A percentile compares a stretch with the other conserved stretches of the same genome.
Conservation (phyloP, 257 asterid genomes). For the Primulina tabacum region DNA sequence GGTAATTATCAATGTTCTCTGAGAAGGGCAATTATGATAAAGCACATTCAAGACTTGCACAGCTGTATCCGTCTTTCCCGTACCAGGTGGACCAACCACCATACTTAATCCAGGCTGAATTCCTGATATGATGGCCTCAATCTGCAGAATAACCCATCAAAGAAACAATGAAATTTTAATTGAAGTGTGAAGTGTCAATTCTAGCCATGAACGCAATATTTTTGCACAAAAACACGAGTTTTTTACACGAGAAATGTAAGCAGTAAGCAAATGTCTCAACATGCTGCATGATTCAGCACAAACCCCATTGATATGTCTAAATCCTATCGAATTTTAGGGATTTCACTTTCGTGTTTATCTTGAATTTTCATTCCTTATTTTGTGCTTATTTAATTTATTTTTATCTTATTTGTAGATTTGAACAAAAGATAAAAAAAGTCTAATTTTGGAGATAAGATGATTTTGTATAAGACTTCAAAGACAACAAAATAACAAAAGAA, state of each 20-base stretch:
- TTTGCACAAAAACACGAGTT: slow-evolving; percentile 1
- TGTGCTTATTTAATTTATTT: too few relatives aligned
- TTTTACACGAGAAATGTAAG: slow-evolving; percentile 14
- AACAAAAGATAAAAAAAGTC: too few relatives aligned
- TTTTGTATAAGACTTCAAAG: too few relatives aligned
- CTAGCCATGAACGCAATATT: background rate
- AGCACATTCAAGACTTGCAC: slow-evolving; percentile 93
- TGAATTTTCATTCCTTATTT: too few relatives aligned
- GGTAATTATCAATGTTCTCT: slow-evolving; percentile 93
- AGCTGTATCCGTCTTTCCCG: slow-evolving; percentile 98
- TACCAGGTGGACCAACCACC: slow-evolving; percentile 99
- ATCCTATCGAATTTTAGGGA: too few relatives aligned
- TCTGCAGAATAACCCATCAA: slow-evolving; percentile 42
- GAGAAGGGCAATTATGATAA: slow-evolving; percentile 99
- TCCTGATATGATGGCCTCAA: slow-evolving; percentile 86
- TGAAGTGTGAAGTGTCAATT: background rate
- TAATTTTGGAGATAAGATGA: too few relatives aligned
- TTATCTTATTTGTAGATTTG: too few relatives aligned
- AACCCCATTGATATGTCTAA: background rate
- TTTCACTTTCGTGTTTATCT: too few relatives aligned
- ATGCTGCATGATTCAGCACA: background rate
- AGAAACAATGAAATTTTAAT: slow-evolving; percentile 14
- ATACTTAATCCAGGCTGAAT: slow-evolving; percentile 95
- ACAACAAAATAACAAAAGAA: too few relatives aligned
- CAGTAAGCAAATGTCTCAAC: slow-evolving; percentile 12